Evolutionary conservation across 257 asterid species (phyloP).

Genomic region (Salvia hispanica): DNA sequence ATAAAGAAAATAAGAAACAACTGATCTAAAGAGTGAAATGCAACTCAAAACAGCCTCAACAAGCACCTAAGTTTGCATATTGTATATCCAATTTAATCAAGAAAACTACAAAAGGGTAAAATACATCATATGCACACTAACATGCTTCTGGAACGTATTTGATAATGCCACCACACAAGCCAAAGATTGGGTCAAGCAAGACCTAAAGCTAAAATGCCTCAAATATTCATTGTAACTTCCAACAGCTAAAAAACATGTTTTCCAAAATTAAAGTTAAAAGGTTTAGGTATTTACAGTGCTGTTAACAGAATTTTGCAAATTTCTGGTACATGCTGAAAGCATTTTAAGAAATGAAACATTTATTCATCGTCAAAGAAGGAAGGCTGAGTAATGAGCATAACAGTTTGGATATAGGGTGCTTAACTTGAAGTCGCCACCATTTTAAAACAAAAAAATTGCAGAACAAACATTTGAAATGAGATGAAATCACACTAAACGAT

Average conservation of each 20-base stretch:
- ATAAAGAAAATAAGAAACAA: neutral
- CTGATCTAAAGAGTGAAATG: neutral
- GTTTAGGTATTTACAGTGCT: neutral
- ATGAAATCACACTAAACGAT: neutral
- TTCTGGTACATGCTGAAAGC: too few species aligned
- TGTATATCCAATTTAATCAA: neutral
- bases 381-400: neutral
- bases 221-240: neutral
- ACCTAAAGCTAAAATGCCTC: neutral
- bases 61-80: neutral
- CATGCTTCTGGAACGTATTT: neutral
- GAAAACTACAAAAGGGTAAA: too few species aligned
- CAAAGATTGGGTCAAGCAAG: neutral
- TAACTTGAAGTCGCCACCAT: neutral
- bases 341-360: neutral
- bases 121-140: too few species aligned
- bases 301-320: neutral
- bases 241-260: neutral
- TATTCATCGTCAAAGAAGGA: neutral
- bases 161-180: constrained; percentile 8
- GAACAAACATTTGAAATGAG: neutral
- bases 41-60: neutral
- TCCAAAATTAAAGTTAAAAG: neutral
- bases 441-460: neutral
- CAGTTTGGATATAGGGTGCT: constrained; percentile 6